Evolutionary conservation across 2,329 filamentous ascomycete genomes (phyloP), one percentile per base, ranked within the genome.

Genomic region (Fusarium foetens): DNA sequence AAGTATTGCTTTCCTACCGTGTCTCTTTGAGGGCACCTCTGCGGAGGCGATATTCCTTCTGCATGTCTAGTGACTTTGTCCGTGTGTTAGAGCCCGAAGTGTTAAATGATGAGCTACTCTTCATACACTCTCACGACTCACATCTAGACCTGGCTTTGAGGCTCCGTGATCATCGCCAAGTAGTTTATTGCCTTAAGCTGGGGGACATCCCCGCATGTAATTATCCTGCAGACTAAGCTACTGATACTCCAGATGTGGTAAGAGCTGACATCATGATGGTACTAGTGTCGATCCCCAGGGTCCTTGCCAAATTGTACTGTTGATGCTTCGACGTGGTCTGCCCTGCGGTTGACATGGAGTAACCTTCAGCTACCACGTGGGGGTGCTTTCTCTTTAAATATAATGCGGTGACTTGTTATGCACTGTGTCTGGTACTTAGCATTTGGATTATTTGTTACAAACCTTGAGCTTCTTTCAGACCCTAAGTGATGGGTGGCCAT

Each of bases 261-360:
- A 73, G 52, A 73, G 60, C 58, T 67, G 70, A 63, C 60, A 70
- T 67, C 69, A 73, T 66, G 48, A 67, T 41, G 31, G 61, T 45
- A 42, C 39, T 58, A 73, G 57, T 67, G 70, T 63, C 61, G 70
- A 73, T 72, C 66, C 27, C 14, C 38, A 62, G 61, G 55, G 65
- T 66, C 46, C 29, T 51, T 55, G 65, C 43, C 45, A 53, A 48
- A 68, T 71, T 49, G 31, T 42, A 45, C 45, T 52, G n/a, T 23
- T 19, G 43, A 58, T 58, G 31, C 21, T 43, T 63, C 38, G 29
- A 31, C 39, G 21, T 52, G 29, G 36, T 36, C 35, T 43, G 31
- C 57, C 31, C 58, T 11, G 19, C 29, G n/a, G 25, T 35, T 36
- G 38, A 25, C n/a, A n/a, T 46, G 23, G 16, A 60, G 11, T 27